These are phyloP conservation scores for Aureobasidium lini DNA, from an alignment of 2,329 filamentous ascomycete species.

Conservation along the genomic window DNA sequence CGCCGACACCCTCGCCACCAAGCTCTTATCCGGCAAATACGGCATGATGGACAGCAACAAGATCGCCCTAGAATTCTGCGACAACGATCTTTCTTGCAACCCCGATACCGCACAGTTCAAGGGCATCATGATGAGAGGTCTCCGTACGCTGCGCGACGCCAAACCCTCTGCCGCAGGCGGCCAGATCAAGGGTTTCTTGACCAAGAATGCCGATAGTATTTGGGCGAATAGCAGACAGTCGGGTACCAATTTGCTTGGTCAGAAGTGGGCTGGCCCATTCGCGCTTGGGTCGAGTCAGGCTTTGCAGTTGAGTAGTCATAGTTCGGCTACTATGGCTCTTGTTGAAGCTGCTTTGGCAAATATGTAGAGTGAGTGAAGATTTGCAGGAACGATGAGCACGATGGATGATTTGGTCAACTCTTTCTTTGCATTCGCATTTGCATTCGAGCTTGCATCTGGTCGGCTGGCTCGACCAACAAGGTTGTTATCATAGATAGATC, in stretches of 20 bases:
- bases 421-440: background rate
- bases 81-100: constrained; percentile 15
- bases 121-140: constrained; percentile 60
- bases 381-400: background rate
- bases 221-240: constrained; percentile 50
- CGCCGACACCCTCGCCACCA: constrained; percentile 31
- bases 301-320: constrained; percentile 23
- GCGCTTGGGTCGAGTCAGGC: constrained; percentile 21
- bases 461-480: background rate
- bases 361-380: background rate
- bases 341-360: constrained; percentile 26
- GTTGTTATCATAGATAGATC: background rate
- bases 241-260: constrained; percentile 45
- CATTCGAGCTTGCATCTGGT: background rate
- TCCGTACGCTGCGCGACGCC: constrained; percentile 49
- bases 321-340: constrained; percentile 17
- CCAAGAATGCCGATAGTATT: constrained; percentile 56
- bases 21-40: constrained; percentile 8
- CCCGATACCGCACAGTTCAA: constrained; percentile 53
- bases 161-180: constrained; percentile 45
- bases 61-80: constrained; percentile 34
- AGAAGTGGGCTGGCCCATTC: constrained; percentile 59
- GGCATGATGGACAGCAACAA: constrained; percentile 22
- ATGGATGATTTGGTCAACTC: too few relatives aligned
- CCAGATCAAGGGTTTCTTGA: constrained; percentile 40